Conservation (phyloP, 2,329 filamentous ascomycete species). For the Amauroascus niger region DNA sequence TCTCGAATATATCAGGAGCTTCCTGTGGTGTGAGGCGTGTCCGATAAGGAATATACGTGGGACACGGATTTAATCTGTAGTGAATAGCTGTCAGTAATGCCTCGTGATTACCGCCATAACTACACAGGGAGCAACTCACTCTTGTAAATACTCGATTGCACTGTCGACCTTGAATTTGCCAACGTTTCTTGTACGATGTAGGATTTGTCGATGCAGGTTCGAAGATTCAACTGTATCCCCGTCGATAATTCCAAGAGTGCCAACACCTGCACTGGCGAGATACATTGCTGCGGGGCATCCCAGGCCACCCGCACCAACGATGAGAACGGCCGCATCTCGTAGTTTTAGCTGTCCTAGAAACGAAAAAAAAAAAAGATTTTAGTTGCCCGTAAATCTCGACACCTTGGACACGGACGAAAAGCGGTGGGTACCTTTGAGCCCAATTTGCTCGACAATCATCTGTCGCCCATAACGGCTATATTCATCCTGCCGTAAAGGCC, state of each 20-base stretch:
- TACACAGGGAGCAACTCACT: slow-evolving; percentile 34
- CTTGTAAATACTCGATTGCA: slow-evolving; percentile 50
- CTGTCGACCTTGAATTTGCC: slow-evolving; percentile 75
- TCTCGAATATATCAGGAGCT: slow-evolving; percentile 54
- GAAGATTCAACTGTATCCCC: slow-evolving; percentile 79
- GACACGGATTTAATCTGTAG: slow-evolving; percentile 59
- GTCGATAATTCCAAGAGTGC: slow-evolving; percentile 73
- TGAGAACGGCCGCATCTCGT: slow-evolving; percentile 58
- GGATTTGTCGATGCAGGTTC: slow-evolving; percentile 85
- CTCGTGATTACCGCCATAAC: slow-evolving; percentile 10
- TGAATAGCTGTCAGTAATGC: neutral
- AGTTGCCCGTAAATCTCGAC: neutral
- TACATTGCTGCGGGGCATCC: slow-evolving; percentile 92
- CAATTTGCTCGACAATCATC: slow-evolving; percentile 76
- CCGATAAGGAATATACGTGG: slow-evolving; percentile 54
- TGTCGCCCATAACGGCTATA: slow-evolving; percentile 84
- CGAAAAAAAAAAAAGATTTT: neutral
- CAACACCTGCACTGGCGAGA: slow-evolving; percentile 78
- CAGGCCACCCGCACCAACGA: slow-evolving; percentile 80
- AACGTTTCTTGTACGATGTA: slow-evolving; percentile 62
- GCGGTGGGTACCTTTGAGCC: slow-evolving; percentile 53
- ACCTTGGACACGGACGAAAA: too few relatives aligned
- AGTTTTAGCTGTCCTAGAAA: slow-evolving; percentile 63
- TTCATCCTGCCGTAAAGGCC: slow-evolving; percentile 62
- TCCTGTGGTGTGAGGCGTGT: slow-evolving; percentile 59